Evolutionary conservation across 1,284 basidiomycete genomes (phyloP), one percentile per base, ranked within the genome.

Genomic region (Trametes hirsuta): DNA sequence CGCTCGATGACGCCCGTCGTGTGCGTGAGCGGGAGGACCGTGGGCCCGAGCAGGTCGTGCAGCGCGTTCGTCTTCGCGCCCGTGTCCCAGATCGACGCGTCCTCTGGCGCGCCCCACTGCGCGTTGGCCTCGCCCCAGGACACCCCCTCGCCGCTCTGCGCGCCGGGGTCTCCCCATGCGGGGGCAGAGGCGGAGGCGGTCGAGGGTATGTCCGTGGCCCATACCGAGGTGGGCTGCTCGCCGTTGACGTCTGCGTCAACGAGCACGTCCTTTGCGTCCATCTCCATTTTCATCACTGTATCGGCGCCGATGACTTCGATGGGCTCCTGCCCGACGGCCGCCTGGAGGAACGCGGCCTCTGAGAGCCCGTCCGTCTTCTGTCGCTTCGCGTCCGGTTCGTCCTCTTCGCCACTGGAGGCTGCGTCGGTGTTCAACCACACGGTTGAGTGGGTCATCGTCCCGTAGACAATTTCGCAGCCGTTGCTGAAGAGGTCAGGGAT

Each of bases 401-500:
- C 59, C 9, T 45, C 49, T 47, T 61, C 62, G 12, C 21, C 41
- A 12, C 8, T 37, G 45, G 30, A 34, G 25, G 49, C 41, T 22
- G 42, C 30, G 30, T 62, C 62, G 10, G 37, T 62, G 49, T 58
- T 48, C 44, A 51, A 42, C 59, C 62, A 55, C 41, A 55, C 42
- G 49, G 50, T 54, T 11, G 63, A 59, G 22, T 72, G 61, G 0
- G 72, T 72, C 69, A 79, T 79, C 21, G 70, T 68, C 21, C 82
- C 85, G 72, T 80, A 89, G 45, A 77, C 72, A 2, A 72, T 72
- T 37, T 72, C 72, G 58, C 81, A 83, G 1, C 79, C 84, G 25
- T 68, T 68, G 56, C 80, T 79, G 58, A 88, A 79, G 11, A 71
- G 69, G 60, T 90, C 89, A 0, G 87, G 86, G 14, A 88, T 68